Evolutionary conservation across 257 asterid species (phyloP).

Genomic region (Pogostemon cablin): DNA sequence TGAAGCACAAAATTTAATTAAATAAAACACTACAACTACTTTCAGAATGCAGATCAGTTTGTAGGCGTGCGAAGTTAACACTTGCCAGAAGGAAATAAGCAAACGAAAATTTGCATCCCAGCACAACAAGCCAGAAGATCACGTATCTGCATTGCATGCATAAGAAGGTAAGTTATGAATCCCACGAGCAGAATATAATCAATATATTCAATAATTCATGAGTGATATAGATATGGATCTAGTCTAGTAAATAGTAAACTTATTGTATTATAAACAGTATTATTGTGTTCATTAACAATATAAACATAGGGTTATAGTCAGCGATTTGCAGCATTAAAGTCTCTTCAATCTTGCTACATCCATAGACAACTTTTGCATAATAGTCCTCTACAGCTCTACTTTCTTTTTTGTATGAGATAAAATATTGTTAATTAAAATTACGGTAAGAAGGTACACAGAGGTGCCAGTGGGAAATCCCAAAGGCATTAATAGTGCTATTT

Average conservation of each 20-base stretch:
- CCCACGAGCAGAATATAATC: not conserved
- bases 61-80: slow-evolving; percentile 29
- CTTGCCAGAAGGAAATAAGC: slow-evolving; percentile 89
- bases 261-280: not conserved
- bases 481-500: not conserved
- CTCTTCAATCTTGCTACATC: slow-evolving; percentile 15
- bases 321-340: slow-evolving; percentile 10
- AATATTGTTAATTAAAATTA: not conserved
- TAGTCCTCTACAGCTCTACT: not conserved
- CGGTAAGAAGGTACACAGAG: not conserved
- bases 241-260: not conserved
- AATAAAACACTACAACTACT: slow-evolving; percentile 19
- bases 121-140: slow-evolving; percentile 86
- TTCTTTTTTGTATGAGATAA: slow-evolving; percentile 1
- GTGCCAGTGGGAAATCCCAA: not conserved
- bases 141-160: slow-evolving; percentile 66
- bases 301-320: not conserved
- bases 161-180: slow-evolving; percentile 16
- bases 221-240: slow-evolving; percentile 20
- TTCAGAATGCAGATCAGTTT: slow-evolving; percentile 19
- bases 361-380: not conserved
- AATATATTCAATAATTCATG: not conserved
- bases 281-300: not conserved
- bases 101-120: slow-evolving; percentile 86
- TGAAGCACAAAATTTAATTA: slow-evolving; percentile 26